These are phyloP conservation scores for Yarrowia yakushimensis DNA, from an alignment of 805 yeast genomes.

Conservation along the genomic window DNA sequence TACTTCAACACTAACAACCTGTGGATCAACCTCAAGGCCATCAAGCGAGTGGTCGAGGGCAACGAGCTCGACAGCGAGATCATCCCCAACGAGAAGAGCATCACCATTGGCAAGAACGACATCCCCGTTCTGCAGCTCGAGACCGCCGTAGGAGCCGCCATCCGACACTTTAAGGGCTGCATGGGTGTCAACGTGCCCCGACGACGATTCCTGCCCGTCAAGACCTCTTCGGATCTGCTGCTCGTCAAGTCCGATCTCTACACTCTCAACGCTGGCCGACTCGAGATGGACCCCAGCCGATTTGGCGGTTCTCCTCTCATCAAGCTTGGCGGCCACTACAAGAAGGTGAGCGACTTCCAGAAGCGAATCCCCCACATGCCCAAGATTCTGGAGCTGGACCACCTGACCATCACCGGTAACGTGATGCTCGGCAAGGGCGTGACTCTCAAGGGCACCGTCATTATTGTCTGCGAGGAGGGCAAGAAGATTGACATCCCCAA, in stretches of 20 bases:
- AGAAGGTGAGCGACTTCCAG: slow-evolving; percentile 90
- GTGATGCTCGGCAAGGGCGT: slow-evolving; percentile 87
- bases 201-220: slow-evolving; percentile 95
- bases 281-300: slow-evolving; percentile 77
- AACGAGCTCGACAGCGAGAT: slow-evolving; percentile 85
- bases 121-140: slow-evolving; percentile 89
- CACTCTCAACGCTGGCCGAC: slow-evolving; percentile 85
- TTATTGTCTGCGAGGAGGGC: slow-evolving; percentile 95
- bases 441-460: slow-evolving; percentile 93
- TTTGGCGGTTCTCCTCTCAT: slow-evolving; percentile 91
- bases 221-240: slow-evolving; percentile 91
- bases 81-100: slow-evolving; percentile 88
- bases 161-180: slow-evolving; percentile 89
- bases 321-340: slow-evolving; percentile 94
- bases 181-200: slow-evolving; percentile 99
- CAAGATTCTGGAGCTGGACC: slow-evolving; percentile 92
- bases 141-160: slow-evolving; percentile 99
- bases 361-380: slow-evolving; percentile 93
- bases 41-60: slow-evolving; percentile 84
- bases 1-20: slow-evolving; percentile 97
- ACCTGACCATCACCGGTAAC: slow-evolving; percentile 95
- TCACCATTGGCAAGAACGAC: slow-evolving; percentile 72
- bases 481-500: slow-evolving; percentile 96
- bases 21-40: slow-evolving; percentile 94
- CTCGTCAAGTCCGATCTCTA: slow-evolving; percentile 94